These are phyloP conservation scores for Luffa acutangula DNA, from an alignment of 306 rosid species.

Conservation along the genomic window DNA sequence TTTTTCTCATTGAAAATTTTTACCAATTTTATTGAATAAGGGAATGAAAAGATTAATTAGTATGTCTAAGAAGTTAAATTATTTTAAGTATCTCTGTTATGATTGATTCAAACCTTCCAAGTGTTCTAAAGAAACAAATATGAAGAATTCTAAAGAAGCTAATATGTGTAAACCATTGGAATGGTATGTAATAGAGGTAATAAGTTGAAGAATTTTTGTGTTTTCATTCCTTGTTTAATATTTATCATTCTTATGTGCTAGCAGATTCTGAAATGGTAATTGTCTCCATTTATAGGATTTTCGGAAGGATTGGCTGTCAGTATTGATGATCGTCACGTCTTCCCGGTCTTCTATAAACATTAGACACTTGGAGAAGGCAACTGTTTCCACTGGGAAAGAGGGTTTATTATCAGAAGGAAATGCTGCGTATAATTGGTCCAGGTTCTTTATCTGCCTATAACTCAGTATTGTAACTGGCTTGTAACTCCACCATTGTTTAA, in stretches of 20 bases:
- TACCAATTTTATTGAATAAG: not conserved
- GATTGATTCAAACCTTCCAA: not conserved
- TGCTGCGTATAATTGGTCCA: constrained; percentile 96
- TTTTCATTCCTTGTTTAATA: not conserved
- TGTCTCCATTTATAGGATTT: constrained; percentile 44
- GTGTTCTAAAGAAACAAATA: not conserved
- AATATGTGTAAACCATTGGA: not conserved
- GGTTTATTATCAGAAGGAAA: constrained; percentile 92
- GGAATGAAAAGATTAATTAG: not conserved
- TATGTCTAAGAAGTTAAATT: not conserved
- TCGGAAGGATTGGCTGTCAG: constrained; percentile 82
- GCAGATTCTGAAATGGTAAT: not conserved
- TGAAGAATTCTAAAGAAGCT: not conserved
- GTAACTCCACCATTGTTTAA: not conserved
- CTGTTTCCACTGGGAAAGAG: constrained; percentile 95
- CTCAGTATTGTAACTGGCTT: not conserved
- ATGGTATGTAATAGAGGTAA: not conserved
- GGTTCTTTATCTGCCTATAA: constrained; percentile 31
- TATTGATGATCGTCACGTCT: constrained; percentile 87
- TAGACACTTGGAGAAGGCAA: constrained; percentile 98
- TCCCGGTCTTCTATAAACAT: constrained; percentile 92
- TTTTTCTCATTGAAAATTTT: not conserved
- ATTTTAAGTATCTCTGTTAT: not conserved
- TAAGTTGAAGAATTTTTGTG: not conserved
- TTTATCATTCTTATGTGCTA: not conserved